Evolutionary conservation across 805 yeast species (phyloP), one percentile per base, ranked within the genome.

Genomic region (Starmera amethionina): DNA sequence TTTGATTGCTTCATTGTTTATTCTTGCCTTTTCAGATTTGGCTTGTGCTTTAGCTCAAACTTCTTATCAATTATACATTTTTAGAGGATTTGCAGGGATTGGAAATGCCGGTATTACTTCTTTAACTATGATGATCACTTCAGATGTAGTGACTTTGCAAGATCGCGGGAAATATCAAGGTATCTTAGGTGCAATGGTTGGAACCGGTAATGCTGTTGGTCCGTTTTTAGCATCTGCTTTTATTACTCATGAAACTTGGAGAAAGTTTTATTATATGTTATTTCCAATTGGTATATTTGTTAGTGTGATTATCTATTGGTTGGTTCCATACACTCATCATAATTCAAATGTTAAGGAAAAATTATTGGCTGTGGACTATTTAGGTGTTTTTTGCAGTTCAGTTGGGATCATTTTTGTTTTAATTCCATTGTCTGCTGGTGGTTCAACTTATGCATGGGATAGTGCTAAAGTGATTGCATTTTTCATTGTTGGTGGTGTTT

Each of bases 101-200:
- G 82, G 79, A 4, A 60, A 65, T 36, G 80, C 80, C 2, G 80
- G 78, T 1, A 63, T 70, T 4, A 64, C 68, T 12, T 68, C 75
- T 5, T 52, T 75, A 18, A 49, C 69, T 1, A 75, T 73, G 76
- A 73, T 73, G 25, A 65, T 73, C 13, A 60, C 73, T 36, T 68
- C 78, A 42, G 82, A 76, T 50, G 54, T 75, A 15, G 76, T 74
- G 12, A 66, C 79, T 0, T 55, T 76, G 27, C 60, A 66, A 43
- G 70, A 75, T 41, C 59, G 82, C 45, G 81, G 80, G 0, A 70
- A 70, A 46, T 76, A 65, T 51, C 80, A 75, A 55, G 81, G 81
- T 4, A 69, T 72, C 9, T 52, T 73, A 22, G 78, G 78, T 4
- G 50, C 70, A 0, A 61, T 63, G 46, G 68, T 72, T 18, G 79